These are phyloP conservation scores for Centrapalus pauciflorus DNA, from an alignment of 129 eudicot species.

Conservation along the genomic window DNA sequence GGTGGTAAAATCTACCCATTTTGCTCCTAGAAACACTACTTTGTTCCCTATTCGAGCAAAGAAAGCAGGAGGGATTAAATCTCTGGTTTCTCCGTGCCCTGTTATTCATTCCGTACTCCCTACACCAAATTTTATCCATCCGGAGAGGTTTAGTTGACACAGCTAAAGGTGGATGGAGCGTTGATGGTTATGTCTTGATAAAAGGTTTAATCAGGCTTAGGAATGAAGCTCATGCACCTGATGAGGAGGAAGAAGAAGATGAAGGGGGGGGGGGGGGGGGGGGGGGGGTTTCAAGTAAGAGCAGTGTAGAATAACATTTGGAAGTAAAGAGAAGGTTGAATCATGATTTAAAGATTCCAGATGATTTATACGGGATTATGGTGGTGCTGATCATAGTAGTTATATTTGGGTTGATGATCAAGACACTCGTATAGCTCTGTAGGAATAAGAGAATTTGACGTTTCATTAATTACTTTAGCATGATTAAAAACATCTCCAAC, in stretches of 20 bases:
- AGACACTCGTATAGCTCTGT: constrained; percentile 65
- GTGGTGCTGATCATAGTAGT: constrained; percentile 40
- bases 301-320: constrained; percentile 82
- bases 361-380: constrained; percentile 61
- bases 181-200: constrained; percentile 89
- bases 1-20: constrained; percentile 52
- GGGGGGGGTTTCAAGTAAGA: constrained; percentile 83
- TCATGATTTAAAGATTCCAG: constrained; percentile 84
- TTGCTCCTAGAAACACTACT: constrained; percentile 80
- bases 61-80: constrained; percentile 74
- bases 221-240: constrained; percentile 37
- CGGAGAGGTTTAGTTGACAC: constrained; percentile 72
- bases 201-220: constrained; percentile 86
- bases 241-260: constrained; percentile 55
- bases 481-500: too few relatives aligned
- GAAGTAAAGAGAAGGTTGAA: constrained; percentile 87
- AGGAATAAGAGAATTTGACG: constrained; percentile 74
- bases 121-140: constrained; percentile 72
- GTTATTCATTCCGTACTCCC: constrained; percentile 88
- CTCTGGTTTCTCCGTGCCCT: constrained; percentile 71
- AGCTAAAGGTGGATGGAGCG: constrained; percentile 98
- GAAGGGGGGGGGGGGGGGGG: too few relatives aligned
- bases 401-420: constrained; percentile 82
- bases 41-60: constrained; percentile 76
- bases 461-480: too few relatives aligned